These are phyloP conservation scores for Populus simonii DNA, from an alignment of 345 rosid genomes.

Conservation along the genomic window DNA sequence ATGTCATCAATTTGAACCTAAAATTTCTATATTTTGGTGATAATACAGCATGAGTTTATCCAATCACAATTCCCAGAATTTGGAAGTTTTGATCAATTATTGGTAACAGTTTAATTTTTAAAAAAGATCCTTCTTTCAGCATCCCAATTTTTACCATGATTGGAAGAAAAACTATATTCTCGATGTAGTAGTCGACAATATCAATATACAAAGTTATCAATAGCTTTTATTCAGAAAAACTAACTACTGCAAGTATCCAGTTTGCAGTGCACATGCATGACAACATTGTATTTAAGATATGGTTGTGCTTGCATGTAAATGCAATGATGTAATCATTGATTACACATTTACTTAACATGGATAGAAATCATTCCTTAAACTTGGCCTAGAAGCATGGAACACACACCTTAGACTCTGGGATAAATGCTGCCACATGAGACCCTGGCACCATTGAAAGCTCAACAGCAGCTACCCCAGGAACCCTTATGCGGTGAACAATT, in stretches of 20 bases:
- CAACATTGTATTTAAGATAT: neutral
- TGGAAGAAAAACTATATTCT: neutral
- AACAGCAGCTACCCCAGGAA: slow-evolving; percentile 70
- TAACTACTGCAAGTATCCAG: no score
- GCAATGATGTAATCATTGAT: neutral
- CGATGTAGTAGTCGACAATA: neutral
- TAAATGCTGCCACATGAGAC: slow-evolving; percentile 79
- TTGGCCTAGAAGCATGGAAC: slow-evolving; percentile 1
- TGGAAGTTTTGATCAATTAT: neutral
- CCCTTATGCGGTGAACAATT: slow-evolving; percentile 53
- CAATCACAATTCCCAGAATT: neutral
- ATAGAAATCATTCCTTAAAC: neutral
- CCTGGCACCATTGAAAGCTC: slow-evolving; percentile 85
- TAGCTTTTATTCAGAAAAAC: neutral
- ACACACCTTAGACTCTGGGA: slow-evolving; percentile 89
- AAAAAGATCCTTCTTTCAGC: neutral
- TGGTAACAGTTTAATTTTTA: neutral
- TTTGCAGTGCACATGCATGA: neutral
- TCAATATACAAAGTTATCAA: neutral
- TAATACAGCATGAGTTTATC: neutral
- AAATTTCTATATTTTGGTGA: neutral
- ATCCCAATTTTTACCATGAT: neutral
- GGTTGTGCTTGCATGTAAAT: neutral
- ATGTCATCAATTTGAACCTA: neutral
- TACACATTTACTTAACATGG: neutral